Evolutionary conservation across 2,329 filamentous ascomycete species (phyloP).

Genomic region (Verticillium nonalfalfae): DNA sequence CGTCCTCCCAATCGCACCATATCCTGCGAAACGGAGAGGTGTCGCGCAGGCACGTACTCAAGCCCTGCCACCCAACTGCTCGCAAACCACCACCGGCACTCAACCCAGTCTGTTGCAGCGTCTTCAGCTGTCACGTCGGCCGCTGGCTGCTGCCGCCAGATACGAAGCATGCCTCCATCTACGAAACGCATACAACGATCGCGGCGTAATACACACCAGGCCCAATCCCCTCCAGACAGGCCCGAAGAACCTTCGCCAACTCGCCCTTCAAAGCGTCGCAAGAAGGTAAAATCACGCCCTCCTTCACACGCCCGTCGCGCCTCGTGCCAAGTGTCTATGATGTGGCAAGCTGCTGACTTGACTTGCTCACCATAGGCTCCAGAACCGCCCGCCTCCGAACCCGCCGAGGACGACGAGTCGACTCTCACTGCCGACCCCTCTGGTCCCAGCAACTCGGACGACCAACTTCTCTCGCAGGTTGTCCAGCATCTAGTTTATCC

Average conservation of each 20-base stretch:
- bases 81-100: background rate
- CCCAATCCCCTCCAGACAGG: conserved; percentile 23
- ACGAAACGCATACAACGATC: conserved; percentile 28
- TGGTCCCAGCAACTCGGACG: conserved; percentile 39
- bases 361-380: conserved; percentile 22
- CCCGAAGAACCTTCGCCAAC: conserved; percentile 50
- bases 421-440: conserved; percentile 34
- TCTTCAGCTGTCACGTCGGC: background rate
- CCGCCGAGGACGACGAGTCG: conserved; percentile 38
- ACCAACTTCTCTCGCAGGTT: conserved; percentile 49
- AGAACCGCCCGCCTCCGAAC: conserved; percentile 30
- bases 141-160: background rate
- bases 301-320: conserved; percentile 9
- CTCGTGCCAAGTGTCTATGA: background rate
- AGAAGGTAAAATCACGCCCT: conserved; percentile 38
- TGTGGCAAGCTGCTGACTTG: conserved; percentile 7
- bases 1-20: background rate
- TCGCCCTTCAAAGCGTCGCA: conserved; percentile 58
- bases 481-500: conserved; percentile 41
- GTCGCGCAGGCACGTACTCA: background rate
- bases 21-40: background rate
- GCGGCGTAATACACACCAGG: conserved; percentile 31
- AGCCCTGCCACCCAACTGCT: background rate
- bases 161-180: conserved; percentile 26
- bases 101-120: background rate